phyloP scores from a whole-genome alignment of 2,329 filamentous ascomycete genomes.

The Fusarium sp. region DNA sequence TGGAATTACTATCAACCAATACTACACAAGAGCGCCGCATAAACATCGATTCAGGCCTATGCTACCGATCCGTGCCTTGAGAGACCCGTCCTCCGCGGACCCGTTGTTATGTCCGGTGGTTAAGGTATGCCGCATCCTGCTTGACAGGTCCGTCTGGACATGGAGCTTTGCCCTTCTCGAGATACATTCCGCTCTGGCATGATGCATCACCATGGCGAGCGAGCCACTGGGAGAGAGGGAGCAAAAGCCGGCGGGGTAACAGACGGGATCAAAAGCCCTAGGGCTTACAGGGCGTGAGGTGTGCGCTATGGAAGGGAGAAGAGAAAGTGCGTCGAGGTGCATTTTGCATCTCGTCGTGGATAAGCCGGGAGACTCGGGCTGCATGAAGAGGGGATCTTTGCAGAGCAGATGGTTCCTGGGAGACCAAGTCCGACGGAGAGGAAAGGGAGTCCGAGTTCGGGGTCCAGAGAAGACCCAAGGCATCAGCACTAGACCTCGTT shows the following conservation, averaged over 20 bases:
- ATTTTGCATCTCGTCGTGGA: conserved; percentile 14
- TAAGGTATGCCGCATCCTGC: background rate
- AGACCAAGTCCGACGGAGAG: background rate
- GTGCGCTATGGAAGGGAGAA: background rate
- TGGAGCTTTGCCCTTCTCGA: background rate
- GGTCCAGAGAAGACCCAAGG: background rate
- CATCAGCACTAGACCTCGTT: conserved; percentile 31
- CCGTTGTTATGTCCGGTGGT: conserved; percentile 11
- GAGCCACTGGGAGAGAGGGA: conserved; percentile 8
- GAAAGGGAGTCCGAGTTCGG: conserved; percentile 3
- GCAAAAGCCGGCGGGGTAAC: conserved; percentile 18
- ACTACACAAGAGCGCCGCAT: background rate
- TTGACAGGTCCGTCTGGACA: conserved; percentile 1
- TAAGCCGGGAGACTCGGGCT: conserved; percentile 14
- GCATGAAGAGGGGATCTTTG: conserved; percentile 32
- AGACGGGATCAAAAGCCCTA: conserved; percentile 25
- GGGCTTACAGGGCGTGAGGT: conserved; percentile 41
- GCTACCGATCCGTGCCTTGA: conserved; percentile 14
- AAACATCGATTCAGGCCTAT: background rate
- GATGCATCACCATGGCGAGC: conserved; percentile 2
- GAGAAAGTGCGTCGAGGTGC: background rate
- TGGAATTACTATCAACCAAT: background rate
- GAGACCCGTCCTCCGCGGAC: conserved; percentile 1
- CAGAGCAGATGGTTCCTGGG: conserved; percentile 26
- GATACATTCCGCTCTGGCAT: conserved; percentile 2